Evolutionary conservation across 306 rosid species (phyloP), one percentile per base, ranked within the genome.

Genomic region (Purshia tridentata): DNA sequence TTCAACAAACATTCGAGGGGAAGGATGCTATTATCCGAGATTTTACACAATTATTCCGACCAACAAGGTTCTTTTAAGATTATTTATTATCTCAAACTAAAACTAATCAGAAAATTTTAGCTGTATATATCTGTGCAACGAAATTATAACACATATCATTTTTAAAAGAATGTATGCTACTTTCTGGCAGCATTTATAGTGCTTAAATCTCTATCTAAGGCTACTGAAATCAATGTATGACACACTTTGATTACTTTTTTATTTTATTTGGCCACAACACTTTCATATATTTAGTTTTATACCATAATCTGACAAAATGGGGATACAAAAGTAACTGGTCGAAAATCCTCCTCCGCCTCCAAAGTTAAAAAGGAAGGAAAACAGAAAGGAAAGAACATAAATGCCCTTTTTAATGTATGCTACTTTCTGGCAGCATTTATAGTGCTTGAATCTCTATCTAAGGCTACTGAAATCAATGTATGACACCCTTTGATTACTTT

Each of bases 21-120:
- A 37, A 29, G 59, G 29, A 23, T 6, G 72, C 44, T 16, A 35
- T 1, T 35, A 59, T 67, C 41, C 44, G 23, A 35, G 16, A 49
- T 15, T 14, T 15, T 15, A 50, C 16, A 14, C 46, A 50, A 66
- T 5, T 16, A 35, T 16, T 50, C 39, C 45, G 1, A 15, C 46
- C 7, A 61, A 60, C 6, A 11, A 22, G 14, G 7, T 5, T 50
- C 12, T 67, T 22, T 35, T 19, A 35, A 4, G 46, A 35, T 35
- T 35, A 67, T 29, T 48, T 49, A 50, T 67, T 49, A 50, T 49
- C 59, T 67, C 57, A 35, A n/a, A 49, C 72, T 35, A 67, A 37
- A 67, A 35, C 2, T 9, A 47, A 59, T 5, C 15, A 35, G 48
- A 5, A 45, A 76, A 59, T 51, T 22, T 11, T 13, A 11, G 10